These are phyloP conservation scores for Aureoboletus auriporus DNA, from an alignment of 768 basidiomycete species.

Conservation along the genomic window DNA sequence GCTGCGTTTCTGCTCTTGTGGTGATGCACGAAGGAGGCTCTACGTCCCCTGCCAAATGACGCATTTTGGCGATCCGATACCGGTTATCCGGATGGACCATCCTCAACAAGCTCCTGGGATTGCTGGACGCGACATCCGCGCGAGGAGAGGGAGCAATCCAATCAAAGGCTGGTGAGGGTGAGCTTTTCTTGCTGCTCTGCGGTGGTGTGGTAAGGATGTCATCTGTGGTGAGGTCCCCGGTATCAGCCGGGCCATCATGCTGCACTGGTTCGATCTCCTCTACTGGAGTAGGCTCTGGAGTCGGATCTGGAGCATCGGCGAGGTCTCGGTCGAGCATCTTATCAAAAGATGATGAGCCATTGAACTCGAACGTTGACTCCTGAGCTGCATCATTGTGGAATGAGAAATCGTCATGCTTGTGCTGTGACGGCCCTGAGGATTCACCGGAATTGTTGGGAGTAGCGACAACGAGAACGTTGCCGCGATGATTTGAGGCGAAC, in stretches of 20 bases:
- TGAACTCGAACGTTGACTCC: slow-evolving; percentile 33
- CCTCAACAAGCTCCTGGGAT: slow-evolving; percentile 28
- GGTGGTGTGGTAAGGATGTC: neutral
- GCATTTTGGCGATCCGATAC: slow-evolving; percentile 28
- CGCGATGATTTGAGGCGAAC: slow-evolving; percentile 6
- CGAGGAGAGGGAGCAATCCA: slow-evolving; percentile 19
- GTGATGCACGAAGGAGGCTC: slow-evolving; percentile 15
- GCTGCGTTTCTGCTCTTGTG: slow-evolving; percentile 12
- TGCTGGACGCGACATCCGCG: slow-evolving; percentile 18
- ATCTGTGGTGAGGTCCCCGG: slow-evolving; percentile 1
- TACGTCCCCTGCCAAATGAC: slow-evolving; percentile 15
- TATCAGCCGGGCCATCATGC: slow-evolving; percentile 1
- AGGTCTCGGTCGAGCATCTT: slow-evolving; percentile 35
- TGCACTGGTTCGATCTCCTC: slow-evolving; percentile 6
- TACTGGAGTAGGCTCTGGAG: slow-evolving; percentile 17
- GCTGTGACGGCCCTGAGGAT: slow-evolving; percentile 16
- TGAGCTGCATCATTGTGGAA: slow-evolving; percentile 16
- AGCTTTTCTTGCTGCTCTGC: neutral
- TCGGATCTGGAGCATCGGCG: slow-evolving; percentile 19
- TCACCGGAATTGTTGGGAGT: slow-evolving; percentile 47
- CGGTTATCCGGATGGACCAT: slow-evolving; percentile 33
- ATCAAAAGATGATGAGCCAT: slow-evolving; percentile 40
- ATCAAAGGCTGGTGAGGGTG: slow-evolving; percentile 15
- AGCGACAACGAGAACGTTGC: slow-evolving; percentile 43
- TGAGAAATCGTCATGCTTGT: slow-evolving; percentile 7